Base-by-base conservation (phyloP, 2,329 filamentous ascomycete species). In the Dactylellina haptotyla region DNA sequence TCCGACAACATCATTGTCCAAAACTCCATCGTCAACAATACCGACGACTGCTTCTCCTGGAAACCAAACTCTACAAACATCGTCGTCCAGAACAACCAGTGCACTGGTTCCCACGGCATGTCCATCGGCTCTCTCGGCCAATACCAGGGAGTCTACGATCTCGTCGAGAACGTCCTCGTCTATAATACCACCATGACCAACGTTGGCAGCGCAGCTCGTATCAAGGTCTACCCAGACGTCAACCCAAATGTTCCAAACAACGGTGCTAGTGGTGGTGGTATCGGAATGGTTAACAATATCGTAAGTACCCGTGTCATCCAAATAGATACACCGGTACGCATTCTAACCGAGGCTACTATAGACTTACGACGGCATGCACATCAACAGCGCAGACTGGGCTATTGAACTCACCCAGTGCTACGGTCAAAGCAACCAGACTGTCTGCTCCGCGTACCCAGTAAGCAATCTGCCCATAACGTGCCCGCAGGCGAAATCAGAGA, bases 21-120 rank as follows among this genome's bases (percentile, higher is more conserved):
- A 77, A 86, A 90, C 78, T 89, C 86, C 0, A 80, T 85, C 25
- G 85, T 88, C 75, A 83, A 86, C 79, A 90, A 90, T 76, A 87
- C 86, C 30, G 88, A 90, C 78, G 62, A 92, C 78, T 92, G 89
- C 72, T 87, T 91, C 10, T 88, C 88, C 0, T 91, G 91, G 84
- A 91, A 91, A 80, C 89, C 89, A 20, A 91, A 91, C 79, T 88
- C 85, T 76, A 90, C 88, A 45, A 85, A 90, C 75, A 86, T 91
- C 8, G 79, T 91, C 3, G 85, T 91, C 5, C 88, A 91, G 79
- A 88, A 88, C 73, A 81, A 91, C 4, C 81, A 83, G 69, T 91
- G 89, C 80, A 89, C 88, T 77, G 88, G 88, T 37, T 90, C 87
- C 2, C 89, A 91, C 77, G 89, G 89, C 37, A 90, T 91, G 76